Percentiles rank a stretch among this genome's conserved stretches.
Conservation (phyloP, 2,329 filamentous ascomycete species). For the Metarhizium guizhouense region DNA sequence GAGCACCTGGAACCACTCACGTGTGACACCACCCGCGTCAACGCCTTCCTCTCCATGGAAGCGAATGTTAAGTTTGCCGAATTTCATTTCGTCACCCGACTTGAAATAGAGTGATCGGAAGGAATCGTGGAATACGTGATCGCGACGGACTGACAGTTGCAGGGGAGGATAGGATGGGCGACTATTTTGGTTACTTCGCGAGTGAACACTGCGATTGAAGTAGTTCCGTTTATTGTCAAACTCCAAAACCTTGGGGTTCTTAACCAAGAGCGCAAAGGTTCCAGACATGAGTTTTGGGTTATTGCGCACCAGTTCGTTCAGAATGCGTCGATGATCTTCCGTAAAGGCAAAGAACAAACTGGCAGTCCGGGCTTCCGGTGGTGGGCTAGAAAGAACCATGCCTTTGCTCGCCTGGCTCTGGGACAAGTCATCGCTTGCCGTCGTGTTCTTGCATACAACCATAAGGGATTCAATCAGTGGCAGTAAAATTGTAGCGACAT, state of each 20-base stretch:
- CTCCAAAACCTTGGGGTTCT: constrained; percentile 97
- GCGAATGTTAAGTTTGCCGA: constrained; percentile 93
- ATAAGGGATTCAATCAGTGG: constrained; percentile 94
- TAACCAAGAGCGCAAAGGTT: constrained; percentile 89
- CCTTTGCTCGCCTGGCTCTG: constrained; percentile 50
- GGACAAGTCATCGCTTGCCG: constrained; percentile 58
- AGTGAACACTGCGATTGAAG: constrained; percentile 88
- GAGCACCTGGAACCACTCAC: constrained; percentile 98
- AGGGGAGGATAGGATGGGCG: constrained; percentile 64
- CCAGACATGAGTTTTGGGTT: constrained; percentile 98
- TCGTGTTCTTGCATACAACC: constrained; percentile 98
- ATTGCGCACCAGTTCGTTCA: constrained; percentile 94
- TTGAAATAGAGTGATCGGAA: constrained; percentile 99
- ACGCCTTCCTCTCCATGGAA: constrained; percentile 98
- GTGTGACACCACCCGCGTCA: constrained; percentile 91
- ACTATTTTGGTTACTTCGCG: constrained; percentile 54
- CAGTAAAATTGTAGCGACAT: constrained; percentile 89
- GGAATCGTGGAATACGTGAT: constrained; percentile 95
- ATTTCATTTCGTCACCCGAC: constrained; percentile 93
- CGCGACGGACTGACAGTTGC: constrained; percentile 81
- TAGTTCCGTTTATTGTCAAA: constrained; percentile 99
- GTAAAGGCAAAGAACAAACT: constrained; percentile 95
- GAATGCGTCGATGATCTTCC: constrained; percentile 91
- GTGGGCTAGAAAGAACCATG: constrained; percentile 62
- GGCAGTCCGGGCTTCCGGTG: constrained; percentile 73